These are phyloP conservation scores for Wickerhamiella occidentalis DNA, from an alignment of 805 yeast genomes.

Conservation along the genomic window DNA sequence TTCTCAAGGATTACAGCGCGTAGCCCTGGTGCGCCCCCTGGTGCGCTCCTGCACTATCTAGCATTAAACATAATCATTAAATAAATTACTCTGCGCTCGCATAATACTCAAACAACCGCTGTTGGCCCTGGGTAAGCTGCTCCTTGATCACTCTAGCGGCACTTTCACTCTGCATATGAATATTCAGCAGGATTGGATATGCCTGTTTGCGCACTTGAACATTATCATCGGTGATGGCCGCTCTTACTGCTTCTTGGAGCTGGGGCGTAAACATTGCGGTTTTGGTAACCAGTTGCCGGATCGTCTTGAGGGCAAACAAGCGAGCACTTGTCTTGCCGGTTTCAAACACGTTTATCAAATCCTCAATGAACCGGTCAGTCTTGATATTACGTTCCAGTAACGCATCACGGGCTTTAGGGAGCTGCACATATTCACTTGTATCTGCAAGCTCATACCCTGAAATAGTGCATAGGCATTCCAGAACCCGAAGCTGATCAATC, in stretches of 20 bases:
- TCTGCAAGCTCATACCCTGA: slow-evolving; percentile 12
- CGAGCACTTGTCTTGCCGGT: neutral
- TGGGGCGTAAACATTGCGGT: neutral
- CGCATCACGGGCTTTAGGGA: slow-evolving; percentile 19
- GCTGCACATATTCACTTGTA: slow-evolving; percentile 15
- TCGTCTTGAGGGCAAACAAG: slow-evolving; percentile 5
- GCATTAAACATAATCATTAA: too few relatives aligned
- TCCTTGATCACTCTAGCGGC: slow-evolving; percentile 13
- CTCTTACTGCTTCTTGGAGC: slow-evolving; percentile 12
- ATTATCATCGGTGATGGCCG: slow-evolving; percentile 17
- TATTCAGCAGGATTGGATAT: slow-evolving; percentile 22
- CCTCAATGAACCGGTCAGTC: neutral
- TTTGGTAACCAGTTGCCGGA: slow-evolving; percentile 3
- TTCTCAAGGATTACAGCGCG: slow-evolving; percentile 63
- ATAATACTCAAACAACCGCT: slow-evolving; percentile 22
- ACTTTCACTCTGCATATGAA: slow-evolving; percentile 13
- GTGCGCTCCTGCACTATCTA: too few relatives aligned
- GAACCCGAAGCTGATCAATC: slow-evolving; percentile 14
- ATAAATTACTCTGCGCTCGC: neutral
- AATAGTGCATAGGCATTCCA: slow-evolving; percentile 14
- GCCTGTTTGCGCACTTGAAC: slow-evolving; percentile 24
- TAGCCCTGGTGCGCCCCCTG: too few relatives aligned
- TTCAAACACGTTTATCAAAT: slow-evolving; percentile 1
- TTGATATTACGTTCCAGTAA: slow-evolving; percentile 10
- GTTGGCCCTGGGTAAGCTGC: slow-evolving; percentile 24